Evolutionary conservation across 371 early-diverging fungal species (phyloP), one percentile per base, ranked within the genome.

Genomic region (Mortierella sp.): DNA sequence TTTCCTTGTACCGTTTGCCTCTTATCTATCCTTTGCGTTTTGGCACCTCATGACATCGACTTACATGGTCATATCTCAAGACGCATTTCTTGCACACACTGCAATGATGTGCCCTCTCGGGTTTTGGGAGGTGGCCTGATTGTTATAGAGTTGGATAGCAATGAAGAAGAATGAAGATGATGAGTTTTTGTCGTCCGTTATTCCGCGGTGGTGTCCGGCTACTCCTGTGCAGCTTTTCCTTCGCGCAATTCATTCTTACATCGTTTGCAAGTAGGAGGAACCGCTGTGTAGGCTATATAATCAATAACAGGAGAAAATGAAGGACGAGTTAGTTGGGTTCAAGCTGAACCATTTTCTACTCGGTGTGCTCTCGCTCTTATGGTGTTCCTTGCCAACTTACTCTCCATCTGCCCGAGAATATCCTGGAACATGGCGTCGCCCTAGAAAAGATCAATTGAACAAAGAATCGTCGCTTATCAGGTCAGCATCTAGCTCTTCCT

Each of bases 91-190:
- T 93, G 85, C 98, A 97, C 10, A 94, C 92, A 73, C 92, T 93
- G 86, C 98, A 98, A 73, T 98, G 98, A 85, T 98, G 97, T 2
- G 97, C 90, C 71, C 98, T 89, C 75, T 94, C 95, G 14, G 98
- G 96, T 81, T 96, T 97, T 4, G 93, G 93, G 24, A 91, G 77
- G 37, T 86, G 87, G 70, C 92, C 92, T 92, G 77, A 19, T 3
- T 40, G 13, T 34, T 61, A 37, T 34, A 7, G n/a, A 19, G 8
- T 50, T 9, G 24, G 31, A 1, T 37, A 47, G 13, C 37, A 11
- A 14, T 11, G 19, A 68, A 37, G 40, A 0, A n/a, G n/a, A n/a
- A n/a, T n/a, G n/a, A n/a, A n/a, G 13, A 24, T 16, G 14, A 31
- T 61, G 61, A 61, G 61, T 61, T 37, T 34, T 2, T 61, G 10